Base-by-base conservation (phyloP, 2,329 filamentous ascomycete species). In the Trichoderma sp. region DNA sequence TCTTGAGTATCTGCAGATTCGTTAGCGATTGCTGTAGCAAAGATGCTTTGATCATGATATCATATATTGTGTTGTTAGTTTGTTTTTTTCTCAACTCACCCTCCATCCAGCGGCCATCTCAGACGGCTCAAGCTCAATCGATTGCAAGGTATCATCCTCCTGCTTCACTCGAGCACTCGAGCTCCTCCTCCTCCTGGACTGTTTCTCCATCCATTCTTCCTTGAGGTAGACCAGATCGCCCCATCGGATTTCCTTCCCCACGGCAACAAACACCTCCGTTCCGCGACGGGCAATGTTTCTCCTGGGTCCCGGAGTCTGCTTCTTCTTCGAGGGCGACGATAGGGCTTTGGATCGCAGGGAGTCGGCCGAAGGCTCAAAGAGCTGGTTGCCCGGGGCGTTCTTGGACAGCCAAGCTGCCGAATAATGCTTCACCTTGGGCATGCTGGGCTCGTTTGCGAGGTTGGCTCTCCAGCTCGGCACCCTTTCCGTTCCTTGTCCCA, bases 211-310 rank as follows among this genome's bases (percentile, higher is more conserved):
- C 79, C 80, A 82, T 60, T 76, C 78, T 70, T 89, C 91, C 82
- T 96, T 97, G 75, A 98, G 79, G 69, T 90, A 88, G 63, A 89
- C 88, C 67, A 99, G 81, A 79, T 97, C 93, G 11, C 92, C 90
- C 94, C 96, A 99, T 78, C 94, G 87, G 70, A 99, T 91, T 79
- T 98, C 93, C 74, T 91, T 94, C 59, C 94, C 94, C 51, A 91
- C 90, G 24, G 94, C 94, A 14, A 93, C 89, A 77, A 98, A 98
- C 11, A 98, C 83, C 76, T 99, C 94, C 1, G 92, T 93, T 18
- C 92, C 94, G 69, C 95, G 86, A 60, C 87, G 89, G 11, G 94
- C 94, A 74, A 98, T 90, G 0, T 89, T 94, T 71, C 88, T 81
- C 68, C 85, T 83, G 11, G 88, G 86, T 21, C 87, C 86, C 1